A percentile compares a stretch with the other conserved stretches of the same genome.
Conservation (phyloP, 2,329 filamentous ascomycete genomes). For the Cordyceps javanica region DNA sequence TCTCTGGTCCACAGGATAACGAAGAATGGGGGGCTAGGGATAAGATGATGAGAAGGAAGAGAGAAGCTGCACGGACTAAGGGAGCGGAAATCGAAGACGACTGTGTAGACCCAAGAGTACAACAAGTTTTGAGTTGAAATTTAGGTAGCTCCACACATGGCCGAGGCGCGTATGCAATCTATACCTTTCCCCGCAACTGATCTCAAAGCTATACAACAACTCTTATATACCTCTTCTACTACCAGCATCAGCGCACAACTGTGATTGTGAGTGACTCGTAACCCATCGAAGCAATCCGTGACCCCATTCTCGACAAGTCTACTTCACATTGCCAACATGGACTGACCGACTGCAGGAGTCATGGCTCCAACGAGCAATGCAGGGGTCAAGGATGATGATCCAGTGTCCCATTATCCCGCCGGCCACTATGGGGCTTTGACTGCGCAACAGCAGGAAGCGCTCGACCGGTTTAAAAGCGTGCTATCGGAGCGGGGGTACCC, state of each 20-base stretch:
- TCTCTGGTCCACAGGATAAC: too few species aligned
- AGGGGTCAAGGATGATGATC: not conserved
- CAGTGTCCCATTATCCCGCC: not conserved
- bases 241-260: not conserved
- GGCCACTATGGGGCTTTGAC: conserved; percentile 50
- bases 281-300: not conserved
- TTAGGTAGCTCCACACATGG: too few species aligned
- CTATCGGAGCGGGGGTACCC: conserved; percentile 59
- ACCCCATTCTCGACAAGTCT: not conserved
- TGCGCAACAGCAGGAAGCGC: conserved; percentile 57
- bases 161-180: not conserved
- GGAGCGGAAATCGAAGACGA: too few species aligned
- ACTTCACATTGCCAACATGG: not conserved
- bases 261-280: not conserved
- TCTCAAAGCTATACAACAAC: not conserved
- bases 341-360: not conserved
- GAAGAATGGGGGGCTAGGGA: too few species aligned
- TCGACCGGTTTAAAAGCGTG: conserved; percentile 65
- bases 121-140: too few species aligned
- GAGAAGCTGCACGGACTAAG: too few species aligned
- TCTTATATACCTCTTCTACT: not conserved
- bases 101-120: too few species aligned
- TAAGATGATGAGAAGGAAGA: too few species aligned
- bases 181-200: not conserved
- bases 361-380: not conserved